phyloP scores from a whole-genome alignment of 73 alveolate species.

The Paramecium primaurelia region DNA sequence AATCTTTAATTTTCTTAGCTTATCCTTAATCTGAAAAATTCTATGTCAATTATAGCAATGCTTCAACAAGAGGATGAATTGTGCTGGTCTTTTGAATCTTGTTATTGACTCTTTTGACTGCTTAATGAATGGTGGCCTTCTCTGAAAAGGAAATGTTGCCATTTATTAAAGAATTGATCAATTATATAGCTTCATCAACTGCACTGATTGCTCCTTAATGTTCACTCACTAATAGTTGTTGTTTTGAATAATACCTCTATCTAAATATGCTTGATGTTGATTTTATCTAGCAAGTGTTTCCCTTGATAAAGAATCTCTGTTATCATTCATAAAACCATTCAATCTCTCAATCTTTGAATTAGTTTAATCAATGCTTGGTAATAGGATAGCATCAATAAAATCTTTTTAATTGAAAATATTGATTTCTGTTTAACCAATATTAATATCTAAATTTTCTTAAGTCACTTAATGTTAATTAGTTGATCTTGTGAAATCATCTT shows the following conservation, averaged over 20 bases:
- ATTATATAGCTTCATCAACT: slow-evolving; percentile 14
- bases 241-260: background rate
- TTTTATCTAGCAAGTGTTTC: slow-evolving; percentile 14
- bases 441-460: background rate
- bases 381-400: background rate
- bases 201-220: background rate
- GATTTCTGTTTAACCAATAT: slow-evolving; percentile 23
- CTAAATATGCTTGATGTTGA: background rate
- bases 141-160: slow-evolving; percentile 24
- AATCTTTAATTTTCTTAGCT: background rate
- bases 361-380: slow-evolving; percentile 20
- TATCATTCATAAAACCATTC: slow-evolving; percentile 12
- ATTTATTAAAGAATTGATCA: background rate
- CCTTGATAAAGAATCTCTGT: background rate
- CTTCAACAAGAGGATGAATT: background rate
- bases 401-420: background rate
- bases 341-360: background rate
- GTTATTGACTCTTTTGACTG: background rate
- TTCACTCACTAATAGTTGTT: slow-evolving; percentile 10
- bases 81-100: background rate
- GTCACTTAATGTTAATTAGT: slow-evolving; percentile 4
- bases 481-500: slow-evolving; percentile 9
- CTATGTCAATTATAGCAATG: background rate
- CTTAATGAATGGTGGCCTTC: background rate
- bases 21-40: background rate